A percentile compares a stretch with the other conserved stretches of the same genome.
phyloP scores from a whole-genome alignment of 257 asterid genomes.

The Solanum virginianum region DNA sequence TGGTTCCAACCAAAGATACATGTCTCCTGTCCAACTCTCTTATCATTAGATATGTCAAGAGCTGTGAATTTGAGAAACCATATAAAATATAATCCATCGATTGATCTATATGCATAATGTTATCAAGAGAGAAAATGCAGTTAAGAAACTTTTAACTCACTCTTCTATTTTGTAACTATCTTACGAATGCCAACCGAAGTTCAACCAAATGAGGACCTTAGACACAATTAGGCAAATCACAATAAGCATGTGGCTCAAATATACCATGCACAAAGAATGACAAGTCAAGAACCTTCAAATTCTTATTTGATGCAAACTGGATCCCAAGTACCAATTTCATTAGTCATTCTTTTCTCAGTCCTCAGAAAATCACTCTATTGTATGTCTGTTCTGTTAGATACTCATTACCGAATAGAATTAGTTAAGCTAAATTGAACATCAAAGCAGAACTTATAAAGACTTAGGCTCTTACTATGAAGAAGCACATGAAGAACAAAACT shows the following conservation, averaged over 20 bases:
- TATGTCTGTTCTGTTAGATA: not conserved
- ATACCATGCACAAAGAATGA: slow-evolving; percentile 1
- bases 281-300: slow-evolving; percentile 19
- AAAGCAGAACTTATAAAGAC: slow-evolving; percentile 8
- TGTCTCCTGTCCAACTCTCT: slow-evolving; percentile 1
- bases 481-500: slow-evolving; percentile 5
- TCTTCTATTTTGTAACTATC: not conserved
- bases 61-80: slow-evolving; percentile 6
- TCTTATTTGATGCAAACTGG: slow-evolving; percentile 11
- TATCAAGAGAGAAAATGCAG: not conserved
- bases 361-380: not conserved
- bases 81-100: not conserved
- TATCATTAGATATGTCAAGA: slow-evolving; percentile 3
- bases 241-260: not conserved
- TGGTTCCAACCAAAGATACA: not conserved
- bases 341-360: not conserved
- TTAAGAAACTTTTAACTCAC: slow-evolving; percentile 1
- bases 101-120: not conserved
- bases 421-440: not conserved
- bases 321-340: slow-evolving; percentile 6
- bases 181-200: slow-evolving; percentile 10
- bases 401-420: not conserved
- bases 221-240: slow-evolving; percentile 11
- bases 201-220: slow-evolving; percentile 9
- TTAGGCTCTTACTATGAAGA: not conserved